Conservation (phyloP, 2,329 filamentous ascomycete species). For the Myotisia sp. region DNA sequence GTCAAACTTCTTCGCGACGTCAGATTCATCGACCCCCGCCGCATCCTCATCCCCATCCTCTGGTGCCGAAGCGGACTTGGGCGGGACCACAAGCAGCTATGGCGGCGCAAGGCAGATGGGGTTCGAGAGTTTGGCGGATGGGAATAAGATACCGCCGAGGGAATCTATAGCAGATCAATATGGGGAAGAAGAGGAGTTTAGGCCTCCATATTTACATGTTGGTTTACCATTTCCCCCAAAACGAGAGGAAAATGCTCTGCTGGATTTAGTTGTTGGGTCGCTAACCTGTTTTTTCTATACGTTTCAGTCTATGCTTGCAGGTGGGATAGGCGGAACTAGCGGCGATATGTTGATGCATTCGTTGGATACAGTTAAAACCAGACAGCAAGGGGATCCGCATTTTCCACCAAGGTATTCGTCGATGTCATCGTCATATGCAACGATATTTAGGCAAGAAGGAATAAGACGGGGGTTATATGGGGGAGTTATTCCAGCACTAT, state of each 20-base stretch:
- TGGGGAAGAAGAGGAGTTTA: constrained; percentile 13
- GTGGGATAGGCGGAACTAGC: constrained; percentile 79
- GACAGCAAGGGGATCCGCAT: constrained; percentile 90
- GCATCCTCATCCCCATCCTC: constrained; percentile 20
- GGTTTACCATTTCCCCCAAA: constrained; percentile 2
- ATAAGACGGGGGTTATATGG: constrained; percentile 75
- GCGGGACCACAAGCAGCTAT: neutral
- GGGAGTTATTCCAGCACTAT: constrained; percentile 79
- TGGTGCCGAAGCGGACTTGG: neutral
- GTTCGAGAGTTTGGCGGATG: constrained; percentile 12
- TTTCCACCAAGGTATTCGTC: constrained; percentile 86
- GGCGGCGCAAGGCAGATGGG: constrained; percentile 7
- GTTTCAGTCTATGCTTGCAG: constrained; percentile 76
- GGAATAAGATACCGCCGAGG: constrained; percentile 14
- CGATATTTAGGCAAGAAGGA: constrained; percentile 85
- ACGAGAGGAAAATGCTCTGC: neutral
- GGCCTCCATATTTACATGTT: constrained; percentile 14
- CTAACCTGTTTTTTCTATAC: constrained; percentile 11
- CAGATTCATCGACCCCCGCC: constrained; percentile 19
- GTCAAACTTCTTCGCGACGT: constrained; percentile 37
- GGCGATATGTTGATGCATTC: constrained; percentile 99
- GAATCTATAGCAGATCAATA: constrained; percentile 13
- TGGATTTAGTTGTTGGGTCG: neutral
- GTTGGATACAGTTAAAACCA: constrained; percentile 93
- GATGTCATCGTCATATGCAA: constrained; percentile 79